Evolutionary conservation across 225 moss, liverwort and hornwort genomes (phyloP), one percentile per base, ranked within the genome.

Genomic region (Sphagnum tenellum): DNA sequence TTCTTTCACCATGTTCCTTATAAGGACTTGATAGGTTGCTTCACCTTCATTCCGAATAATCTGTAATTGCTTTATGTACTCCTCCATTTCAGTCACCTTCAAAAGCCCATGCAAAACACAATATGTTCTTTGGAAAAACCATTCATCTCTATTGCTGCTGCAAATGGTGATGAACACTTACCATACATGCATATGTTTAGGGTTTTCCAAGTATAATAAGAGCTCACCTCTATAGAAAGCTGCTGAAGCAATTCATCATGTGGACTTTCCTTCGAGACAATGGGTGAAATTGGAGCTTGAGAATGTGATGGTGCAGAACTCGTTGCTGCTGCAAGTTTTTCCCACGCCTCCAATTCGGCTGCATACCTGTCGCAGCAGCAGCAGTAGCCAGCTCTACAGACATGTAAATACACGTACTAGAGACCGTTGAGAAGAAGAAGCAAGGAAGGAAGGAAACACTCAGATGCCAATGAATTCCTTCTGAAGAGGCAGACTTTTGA

Each of bases 71-170:
- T 71, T 66, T 64, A 84, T 72, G 64, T 75, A 81, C 44, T 78
- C 75, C 51, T 84, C 84, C 69, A 84, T 71, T 47, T 73, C 80
- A 62, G 75, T 66, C 71, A 84, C 84, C 84, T 84, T 61, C 71
- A 66, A 29, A 52, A 65, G 61, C 45, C 9, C 11, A 5, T 1
- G 61, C 44, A 3, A 46, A 64, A 64, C 48, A 50, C 9, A 49
- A 12, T 12, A 48, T 48, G 2, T 11, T 11, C 14, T 49, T 47
- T 7, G 44, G 10, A 8, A 46, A 4, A 61, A 45, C 47, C 46
- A 44, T 3, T 7, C 10, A 4, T 3, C 2, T 61, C 8, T 46
- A 3, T 52, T 5, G 9, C 2, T 52, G 52, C 52, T 52, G 52
- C 7, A 52, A 52, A 9, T 52, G 6, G 0, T 52, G 52, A 5